Evolutionary conservation across 2,329 filamentous ascomycete genomes (phyloP).

Genomic region (Cytospora piceae): DNA sequence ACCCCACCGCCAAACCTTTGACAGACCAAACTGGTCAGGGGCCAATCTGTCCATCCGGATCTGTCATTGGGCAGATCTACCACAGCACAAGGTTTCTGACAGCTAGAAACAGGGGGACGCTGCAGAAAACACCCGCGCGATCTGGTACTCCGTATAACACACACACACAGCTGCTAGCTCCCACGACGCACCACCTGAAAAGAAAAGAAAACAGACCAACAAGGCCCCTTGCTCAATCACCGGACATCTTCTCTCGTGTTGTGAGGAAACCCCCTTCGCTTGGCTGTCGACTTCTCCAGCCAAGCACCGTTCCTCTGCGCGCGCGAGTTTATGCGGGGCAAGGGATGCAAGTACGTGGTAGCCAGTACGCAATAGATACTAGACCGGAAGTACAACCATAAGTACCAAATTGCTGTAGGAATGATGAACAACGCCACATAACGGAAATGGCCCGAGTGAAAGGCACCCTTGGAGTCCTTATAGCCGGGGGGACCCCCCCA

Average conservation of each 20-base stretch:
- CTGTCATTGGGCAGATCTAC: not conserved
- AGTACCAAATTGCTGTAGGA: constrained; percentile 3
- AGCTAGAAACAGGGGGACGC: constrained; percentile 12
- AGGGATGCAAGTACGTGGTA: constrained; percentile 2
- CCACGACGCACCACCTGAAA: not conserved
- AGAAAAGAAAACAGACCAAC: not conserved
- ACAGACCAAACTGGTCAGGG: not conserved
- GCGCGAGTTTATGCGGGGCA: not conserved
- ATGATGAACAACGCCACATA: constrained; percentile 16
- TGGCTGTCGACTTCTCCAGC: not conserved
- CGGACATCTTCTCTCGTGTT: constrained; percentile 33
- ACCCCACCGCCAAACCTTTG: not conserved
- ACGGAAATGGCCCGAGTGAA: constrained; percentile 17
- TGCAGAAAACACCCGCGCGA: constrained; percentile 7
- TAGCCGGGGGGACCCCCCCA: constrained; percentile 14
- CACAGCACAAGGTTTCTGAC: not conserved
- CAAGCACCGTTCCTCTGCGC: not conserved
- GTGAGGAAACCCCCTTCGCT: not conserved
- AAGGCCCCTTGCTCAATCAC: constrained; percentile 32
- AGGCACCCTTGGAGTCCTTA: not conserved
- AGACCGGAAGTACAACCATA: not conserved
- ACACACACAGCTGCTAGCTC: not conserved
- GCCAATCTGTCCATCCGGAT: not conserved
- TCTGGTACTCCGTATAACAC: not conserved
- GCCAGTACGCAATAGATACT: not conserved